Evolutionary conservation across 2,329 filamentous ascomycete genomes (phyloP).

Genomic region (Grosmannia serpens): DNA sequence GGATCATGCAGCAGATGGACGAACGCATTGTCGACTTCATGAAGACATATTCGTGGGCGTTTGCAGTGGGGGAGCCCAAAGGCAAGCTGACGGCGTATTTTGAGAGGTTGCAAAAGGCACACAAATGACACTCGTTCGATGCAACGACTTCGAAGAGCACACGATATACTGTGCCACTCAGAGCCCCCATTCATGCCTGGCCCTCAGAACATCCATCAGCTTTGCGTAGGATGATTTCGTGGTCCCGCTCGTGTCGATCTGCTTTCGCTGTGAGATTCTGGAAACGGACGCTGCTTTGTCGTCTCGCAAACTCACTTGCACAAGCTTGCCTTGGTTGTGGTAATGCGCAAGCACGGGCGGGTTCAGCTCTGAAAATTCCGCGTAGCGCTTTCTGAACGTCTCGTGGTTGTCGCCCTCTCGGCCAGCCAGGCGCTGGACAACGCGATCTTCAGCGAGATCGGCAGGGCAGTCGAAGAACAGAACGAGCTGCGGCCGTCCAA

Average conservation of each 20-base stretch:
- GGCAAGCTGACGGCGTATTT: constrained; percentile 4
- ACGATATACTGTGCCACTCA: no score
- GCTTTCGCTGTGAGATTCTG: no score
- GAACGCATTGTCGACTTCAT: not conserved
- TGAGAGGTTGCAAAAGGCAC: not conserved
- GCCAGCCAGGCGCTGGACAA: not conserved
- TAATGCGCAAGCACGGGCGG: not conserved
- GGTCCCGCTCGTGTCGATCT: not conserved
- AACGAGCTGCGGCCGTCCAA: not conserved
- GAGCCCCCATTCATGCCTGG: not conserved
- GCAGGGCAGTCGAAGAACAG: not conserved
- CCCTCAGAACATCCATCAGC: not conserved
- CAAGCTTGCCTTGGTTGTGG: not conserved
- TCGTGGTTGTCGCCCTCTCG: not conserved
- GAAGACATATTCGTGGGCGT: constrained; percentile 1
- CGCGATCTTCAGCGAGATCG: not conserved
- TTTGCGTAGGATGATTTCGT: not conserved
- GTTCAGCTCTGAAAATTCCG: not conserved
- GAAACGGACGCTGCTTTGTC: no score
- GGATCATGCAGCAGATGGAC: constrained; percentile 1
- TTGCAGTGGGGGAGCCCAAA: not conserved
- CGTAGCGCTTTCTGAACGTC: not conserved
- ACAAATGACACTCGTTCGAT: not conserved
- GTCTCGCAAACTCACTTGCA: not conserved
- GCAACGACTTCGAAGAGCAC: no score